Evolutionary conservation across 2,329 filamentous ascomycete species (phyloP).

Genomic region (Lachnellula hyalina): DNA sequence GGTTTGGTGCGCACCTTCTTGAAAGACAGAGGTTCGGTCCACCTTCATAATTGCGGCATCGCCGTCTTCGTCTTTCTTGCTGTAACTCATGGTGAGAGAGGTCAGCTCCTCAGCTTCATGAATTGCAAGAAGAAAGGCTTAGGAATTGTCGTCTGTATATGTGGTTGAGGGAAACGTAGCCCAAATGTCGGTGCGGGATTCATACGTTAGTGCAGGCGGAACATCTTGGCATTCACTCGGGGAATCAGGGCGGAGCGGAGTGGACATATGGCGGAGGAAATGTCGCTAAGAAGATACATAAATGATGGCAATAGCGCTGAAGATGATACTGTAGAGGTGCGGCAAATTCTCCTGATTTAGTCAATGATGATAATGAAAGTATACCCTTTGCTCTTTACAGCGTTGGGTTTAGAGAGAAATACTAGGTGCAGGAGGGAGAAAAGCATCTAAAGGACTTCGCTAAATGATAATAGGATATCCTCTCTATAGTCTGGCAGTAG

Average conservation of each 20-base stretch:
- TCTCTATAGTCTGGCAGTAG: too few relatives aligned
- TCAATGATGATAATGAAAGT: too few relatives aligned
- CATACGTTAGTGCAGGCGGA: neutral
- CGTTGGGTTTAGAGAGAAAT: too few relatives aligned
- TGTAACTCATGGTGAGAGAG: slow-evolving; percentile 73
- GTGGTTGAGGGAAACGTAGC: slow-evolving; percentile 8
- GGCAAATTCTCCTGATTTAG: too few relatives aligned
- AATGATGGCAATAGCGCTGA: too few relatives aligned
- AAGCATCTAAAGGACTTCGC: too few relatives aligned
- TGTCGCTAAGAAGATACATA: too few relatives aligned
- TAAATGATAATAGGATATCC: too few relatives aligned
- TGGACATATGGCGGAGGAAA: too few relatives aligned
- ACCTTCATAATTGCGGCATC: slow-evolving; percentile 93
- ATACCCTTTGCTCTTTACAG: too few relatives aligned
- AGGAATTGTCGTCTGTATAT: neutral
- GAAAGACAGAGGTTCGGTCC: slow-evolving; percentile 95
- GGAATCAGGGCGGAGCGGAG: neutral
- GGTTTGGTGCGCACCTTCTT: slow-evolving; percentile 67
- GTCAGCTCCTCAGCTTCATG: slow-evolving; percentile 33
- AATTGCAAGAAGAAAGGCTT: slow-evolving; percentile 22
- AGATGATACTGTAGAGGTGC: too few relatives aligned
- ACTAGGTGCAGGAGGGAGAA: too few relatives aligned
- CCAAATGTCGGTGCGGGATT: slow-evolving; percentile 1
- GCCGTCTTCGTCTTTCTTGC: slow-evolving; percentile 99
- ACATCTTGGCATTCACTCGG: neutral